These are phyloP conservation scores for Withania somnifera DNA, from an alignment of 305 asterid species.

Conservation along the genomic window DNA sequence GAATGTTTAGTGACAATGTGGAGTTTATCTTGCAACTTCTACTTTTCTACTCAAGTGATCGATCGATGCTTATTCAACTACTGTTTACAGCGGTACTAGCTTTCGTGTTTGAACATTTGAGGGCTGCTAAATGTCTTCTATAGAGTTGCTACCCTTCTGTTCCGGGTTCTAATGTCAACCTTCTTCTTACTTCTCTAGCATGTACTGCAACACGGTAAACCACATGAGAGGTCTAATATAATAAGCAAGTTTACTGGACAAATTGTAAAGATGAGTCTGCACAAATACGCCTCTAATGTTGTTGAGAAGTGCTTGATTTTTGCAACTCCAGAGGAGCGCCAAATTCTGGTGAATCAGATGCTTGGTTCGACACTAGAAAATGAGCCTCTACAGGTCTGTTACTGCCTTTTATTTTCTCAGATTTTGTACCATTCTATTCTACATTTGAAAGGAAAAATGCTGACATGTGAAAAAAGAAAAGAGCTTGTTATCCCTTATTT, in stretches of 20 bases:
- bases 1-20: not conserved
- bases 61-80: not conserved
- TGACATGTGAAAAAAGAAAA: not conserved
- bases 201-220: slow-evolving; percentile 71
- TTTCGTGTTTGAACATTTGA: not conserved
- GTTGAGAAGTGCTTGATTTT: slow-evolving; percentile 72
- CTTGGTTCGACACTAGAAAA: slow-evolving; percentile 80
- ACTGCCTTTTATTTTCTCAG: not conserved
- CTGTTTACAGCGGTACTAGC: not conserved
- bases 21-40: not conserved
- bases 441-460: not conserved
- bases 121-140: not conserved
- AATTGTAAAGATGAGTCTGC: slow-evolving; percentile 79
- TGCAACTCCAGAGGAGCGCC: slow-evolving; percentile 57
- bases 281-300: slow-evolving; percentile 74
- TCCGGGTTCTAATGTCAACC: not conserved
- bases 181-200: slow-evolving; percentile 33
- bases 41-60: not conserved
- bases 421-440: not conserved
- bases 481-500: not conserved
- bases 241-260: slow-evolving; percentile 69
- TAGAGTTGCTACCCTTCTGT: not conserved
- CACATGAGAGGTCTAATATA: slow-evolving; percentile 57
- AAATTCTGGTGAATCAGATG: slow-evolving; percentile 63
- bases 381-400: slow-evolving; percentile 67